These are phyloP conservation scores for Tylopilus sp. DNA, from an alignment of 1,284 basidiomycete genomes.

Conservation along the genomic window DNA sequence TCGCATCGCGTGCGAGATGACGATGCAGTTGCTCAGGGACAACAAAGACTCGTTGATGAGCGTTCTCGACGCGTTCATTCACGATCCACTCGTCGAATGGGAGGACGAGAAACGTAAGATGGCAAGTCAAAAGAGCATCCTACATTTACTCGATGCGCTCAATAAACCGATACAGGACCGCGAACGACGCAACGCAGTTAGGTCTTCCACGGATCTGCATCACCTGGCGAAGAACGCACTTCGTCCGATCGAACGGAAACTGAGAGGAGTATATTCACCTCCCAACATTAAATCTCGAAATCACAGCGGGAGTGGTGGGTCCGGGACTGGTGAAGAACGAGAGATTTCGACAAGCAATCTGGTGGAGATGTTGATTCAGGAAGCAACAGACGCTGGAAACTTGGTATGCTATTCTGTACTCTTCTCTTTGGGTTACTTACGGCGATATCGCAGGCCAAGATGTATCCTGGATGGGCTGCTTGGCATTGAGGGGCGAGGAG, in stretches of 20 bases:
- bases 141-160: no score
- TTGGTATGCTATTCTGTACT: slow-evolving; percentile 47
- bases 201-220: slow-evolving; percentile 51
- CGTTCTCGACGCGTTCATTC: slow-evolving; percentile 95
- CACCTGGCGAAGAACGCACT: slow-evolving; percentile 72
- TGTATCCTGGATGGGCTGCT: slow-evolving; percentile 85
- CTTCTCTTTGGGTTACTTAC: neutral
- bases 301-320: slow-evolving; percentile 24
- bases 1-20: slow-evolving; percentile 90
- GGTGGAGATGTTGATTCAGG: slow-evolving; percentile 86
- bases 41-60: slow-evolving; percentile 96
- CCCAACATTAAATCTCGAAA: slow-evolving; percentile 44
- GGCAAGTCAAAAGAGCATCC: slow-evolving; percentile 32
- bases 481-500: slow-evolving; percentile 54
- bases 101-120: slow-evolving; percentile 70
- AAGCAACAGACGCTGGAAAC: slow-evolving; percentile 72
- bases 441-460: slow-evolving; percentile 49
- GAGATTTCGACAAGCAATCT: slow-evolving; percentile 80
- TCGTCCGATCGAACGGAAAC: slow-evolving; percentile 77
- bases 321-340: slow-evolving; percentile 39
- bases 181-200: slow-evolving; percentile 43
- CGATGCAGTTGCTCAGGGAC: slow-evolving; percentile 81
- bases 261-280: slow-evolving; percentile 69
- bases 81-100: slow-evolving; percentile 98
- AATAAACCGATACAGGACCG: slow-evolving; percentile 29